A percentile compares a stretch with the other conserved stretches of the same genome.
phyloP scores from a whole-genome alignment of 129 eudicot genomes.

The Lactuca sativa region DNA sequence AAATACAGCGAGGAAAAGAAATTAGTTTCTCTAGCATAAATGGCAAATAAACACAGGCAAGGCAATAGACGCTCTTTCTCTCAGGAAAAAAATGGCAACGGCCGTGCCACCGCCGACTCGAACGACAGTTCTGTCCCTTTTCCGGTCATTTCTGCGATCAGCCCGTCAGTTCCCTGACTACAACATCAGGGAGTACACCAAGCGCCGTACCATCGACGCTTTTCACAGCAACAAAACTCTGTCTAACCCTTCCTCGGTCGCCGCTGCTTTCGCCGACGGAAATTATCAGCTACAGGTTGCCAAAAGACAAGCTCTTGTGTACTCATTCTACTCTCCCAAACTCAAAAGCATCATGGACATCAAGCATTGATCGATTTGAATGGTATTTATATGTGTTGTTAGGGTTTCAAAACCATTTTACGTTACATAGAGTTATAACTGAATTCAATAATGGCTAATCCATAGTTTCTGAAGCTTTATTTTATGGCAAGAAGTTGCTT shows the following conservation, averaged over 20 bases:
- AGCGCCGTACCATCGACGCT: constrained; percentile 62
- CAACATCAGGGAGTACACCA: constrained; percentile 69
- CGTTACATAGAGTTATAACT: background rate
- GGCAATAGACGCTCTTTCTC: background rate
- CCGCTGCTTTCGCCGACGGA: constrained; percentile 58
- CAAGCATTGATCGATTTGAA: constrained; percentile 15
- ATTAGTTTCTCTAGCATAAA: no score
- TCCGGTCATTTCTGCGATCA: constrained; percentile 59
- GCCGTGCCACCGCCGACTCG: constrained; percentile 44
- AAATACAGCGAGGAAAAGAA: no score
- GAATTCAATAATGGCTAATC: background rate
- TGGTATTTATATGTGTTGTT: background rate
- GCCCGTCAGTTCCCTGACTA: constrained; percentile 62
- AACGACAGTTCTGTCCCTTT: constrained; percentile 45
- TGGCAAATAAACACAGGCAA: background rate
- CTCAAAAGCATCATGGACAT: constrained; percentile 63
- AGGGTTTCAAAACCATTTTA: constrained; percentile 7
- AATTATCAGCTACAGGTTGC: constrained; percentile 62
- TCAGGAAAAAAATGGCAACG: constrained; percentile 3
- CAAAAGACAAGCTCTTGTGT: constrained; percentile 63
- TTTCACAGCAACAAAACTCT: constrained; percentile 52
- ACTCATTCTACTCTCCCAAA: constrained; percentile 57
- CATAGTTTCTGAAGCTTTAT: background rate
- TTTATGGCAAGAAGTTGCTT: constrained; percentile 9
- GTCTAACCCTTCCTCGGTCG: constrained; percentile 43